These are phyloP conservation scores for Bothriochloa decipiens DNA, from an alignment of 176 grass and related monocot genomes.

Conservation along the genomic window DNA sequence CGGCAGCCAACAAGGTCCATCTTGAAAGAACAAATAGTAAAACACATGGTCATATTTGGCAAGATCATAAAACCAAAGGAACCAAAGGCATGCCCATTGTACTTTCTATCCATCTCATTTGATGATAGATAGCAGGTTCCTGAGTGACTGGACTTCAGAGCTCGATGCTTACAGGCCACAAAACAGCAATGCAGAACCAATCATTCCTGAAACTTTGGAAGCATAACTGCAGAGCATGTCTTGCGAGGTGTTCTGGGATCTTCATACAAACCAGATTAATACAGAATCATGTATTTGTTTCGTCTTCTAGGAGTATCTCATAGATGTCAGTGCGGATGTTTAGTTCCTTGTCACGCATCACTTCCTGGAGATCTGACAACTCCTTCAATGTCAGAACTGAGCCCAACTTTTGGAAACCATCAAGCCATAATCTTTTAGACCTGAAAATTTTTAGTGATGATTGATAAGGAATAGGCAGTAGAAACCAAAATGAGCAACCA, in stretches of 20 bases:
- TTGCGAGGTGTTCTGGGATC: neutral
- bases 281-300: constrained; percentile 53
- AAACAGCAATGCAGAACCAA: constrained; percentile 27
- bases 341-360: constrained; percentile 93
- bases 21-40: constrained; percentile 20
- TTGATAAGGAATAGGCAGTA: constrained; percentile 14
- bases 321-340: constrained; percentile 91
- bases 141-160: neutral
- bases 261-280: constrained; percentile 8
- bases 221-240: neutral
- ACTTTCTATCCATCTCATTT: constrained; percentile 1
- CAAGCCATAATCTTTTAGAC: constrained; percentile 97
- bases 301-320: constrained; percentile 93
- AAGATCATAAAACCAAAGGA: neutral
- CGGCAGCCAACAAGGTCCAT: constrained; percentile 3
- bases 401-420: constrained; percentile 87
- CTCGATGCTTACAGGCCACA: neutral
- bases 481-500: constrained; percentile 20
- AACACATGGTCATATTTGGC: neutral
- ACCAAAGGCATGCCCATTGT: neutral
- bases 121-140: constrained; percentile 7
- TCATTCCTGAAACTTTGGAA: constrained; percentile 29
- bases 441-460: constrained; percentile 42
- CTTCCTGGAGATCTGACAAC: constrained; percentile 97
- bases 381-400: constrained; percentile 80